phyloP scores from a whole-genome alignment of 2,329 filamentous ascomycete genomes.

The Aspergillus thermomutatus region DNA sequence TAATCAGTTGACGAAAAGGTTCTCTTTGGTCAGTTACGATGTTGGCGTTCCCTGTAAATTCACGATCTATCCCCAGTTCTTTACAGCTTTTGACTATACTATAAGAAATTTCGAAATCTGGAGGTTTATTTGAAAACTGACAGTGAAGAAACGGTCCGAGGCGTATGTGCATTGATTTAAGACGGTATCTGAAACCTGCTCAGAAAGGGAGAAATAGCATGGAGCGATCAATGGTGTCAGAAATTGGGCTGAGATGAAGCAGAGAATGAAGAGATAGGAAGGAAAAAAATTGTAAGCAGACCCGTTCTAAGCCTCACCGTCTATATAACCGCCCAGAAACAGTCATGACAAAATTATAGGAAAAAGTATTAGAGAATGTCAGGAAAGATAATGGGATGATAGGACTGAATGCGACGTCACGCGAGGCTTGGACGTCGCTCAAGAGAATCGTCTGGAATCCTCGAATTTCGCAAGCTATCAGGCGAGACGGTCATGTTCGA shows the following conservation, averaged over 20 bases:
- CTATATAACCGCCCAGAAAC: not conserved
- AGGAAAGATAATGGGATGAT: not conserved
- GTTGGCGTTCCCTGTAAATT: not conserved
- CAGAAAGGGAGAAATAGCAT: not conserved
- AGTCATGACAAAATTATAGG: not conserved
- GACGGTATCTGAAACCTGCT: not conserved
- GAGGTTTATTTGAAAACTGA: no score
- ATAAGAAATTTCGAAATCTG: not conserved
- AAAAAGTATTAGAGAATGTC: not conserved
- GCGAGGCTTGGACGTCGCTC: not conserved
- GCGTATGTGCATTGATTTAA: not conserved
- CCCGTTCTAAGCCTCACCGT: not conserved
- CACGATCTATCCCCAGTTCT: not conserved
- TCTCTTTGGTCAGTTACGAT: not conserved
- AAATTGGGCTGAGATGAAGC: not conserved
- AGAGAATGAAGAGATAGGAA: not conserved
- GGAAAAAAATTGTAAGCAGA: not conserved
- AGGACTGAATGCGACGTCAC: no score
- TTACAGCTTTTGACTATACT: not conserved
- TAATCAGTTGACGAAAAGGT: not conserved
- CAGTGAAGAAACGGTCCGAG: not conserved
- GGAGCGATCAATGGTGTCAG: not conserved
- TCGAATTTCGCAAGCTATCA: conserved; percentile 7
- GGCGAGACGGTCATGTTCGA: conserved; percentile 32
- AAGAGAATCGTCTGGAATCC: not conserved